Conservation (phyloP, 495 filamentous ascomycete genomes). For the Penicillium tannophilum region DNA sequence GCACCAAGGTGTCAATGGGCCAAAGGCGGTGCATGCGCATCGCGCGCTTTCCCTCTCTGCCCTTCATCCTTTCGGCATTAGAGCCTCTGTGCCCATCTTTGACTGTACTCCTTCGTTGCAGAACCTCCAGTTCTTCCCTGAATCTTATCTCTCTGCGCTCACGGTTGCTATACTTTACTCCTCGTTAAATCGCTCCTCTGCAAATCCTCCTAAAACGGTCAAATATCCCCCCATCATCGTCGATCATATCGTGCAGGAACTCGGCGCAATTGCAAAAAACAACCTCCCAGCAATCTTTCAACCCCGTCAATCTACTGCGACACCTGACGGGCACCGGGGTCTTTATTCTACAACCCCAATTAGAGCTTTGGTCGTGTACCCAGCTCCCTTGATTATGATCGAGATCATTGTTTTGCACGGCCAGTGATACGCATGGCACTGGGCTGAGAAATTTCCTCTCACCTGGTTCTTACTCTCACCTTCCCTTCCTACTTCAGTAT, state of each 20-base stretch:
- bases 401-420: conserved; percentile 20
- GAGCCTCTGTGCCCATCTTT: neutral
- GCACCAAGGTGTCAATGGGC: conserved; percentile 26
- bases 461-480: conserved; percentile 21
- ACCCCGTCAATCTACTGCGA: neutral
- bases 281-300: neutral
- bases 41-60: conserved; percentile 21
- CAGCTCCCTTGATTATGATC: conserved; percentile 29
- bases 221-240: neutral
- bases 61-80: conserved; percentile 4
- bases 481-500: conserved; percentile 34
- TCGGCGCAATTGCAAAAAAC: conserved; percentile 1
- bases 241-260: neutral
- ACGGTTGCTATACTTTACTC: conserved; percentile 1
- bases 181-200: neutral
- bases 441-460: conserved; percentile 22
- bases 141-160: neutral
- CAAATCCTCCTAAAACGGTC: neutral
- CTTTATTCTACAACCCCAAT: neutral
- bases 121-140: neutral
- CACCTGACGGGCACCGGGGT: neutral
- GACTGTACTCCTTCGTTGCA: neutral
- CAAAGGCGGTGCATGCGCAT: conserved; percentile 33
- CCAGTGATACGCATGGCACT: conserved; percentile 37
- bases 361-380: conserved; percentile 1